Percentiles rank a stretch among this genome's conserved stretches.
phyloP scores from a whole-genome alignment of 2,329 filamentous ascomycete genomes.

The Rachicladosporium sp. region DNA sequence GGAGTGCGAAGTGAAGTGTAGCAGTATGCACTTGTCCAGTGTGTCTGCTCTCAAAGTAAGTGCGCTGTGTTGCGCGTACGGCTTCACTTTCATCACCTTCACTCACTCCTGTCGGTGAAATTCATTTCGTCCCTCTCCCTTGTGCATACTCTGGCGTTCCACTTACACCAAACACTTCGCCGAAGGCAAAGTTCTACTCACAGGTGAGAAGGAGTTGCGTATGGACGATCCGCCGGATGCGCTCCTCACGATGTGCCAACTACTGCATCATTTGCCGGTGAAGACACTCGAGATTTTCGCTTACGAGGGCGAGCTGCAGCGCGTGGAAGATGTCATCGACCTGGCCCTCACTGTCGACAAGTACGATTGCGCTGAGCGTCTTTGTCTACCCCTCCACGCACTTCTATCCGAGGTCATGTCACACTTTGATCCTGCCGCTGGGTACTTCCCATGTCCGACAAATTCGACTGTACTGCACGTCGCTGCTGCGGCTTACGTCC shows the following conservation, averaged over 20 bases:
- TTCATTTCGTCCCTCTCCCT: too few relatives aligned
- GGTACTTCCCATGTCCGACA: too few relatives aligned
- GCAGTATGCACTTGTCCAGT: too few relatives aligned
- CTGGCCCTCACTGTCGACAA: constrained; percentile 9
- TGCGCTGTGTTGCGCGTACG: too few relatives aligned
- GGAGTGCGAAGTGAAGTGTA: not conserved
- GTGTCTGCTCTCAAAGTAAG: too few relatives aligned
- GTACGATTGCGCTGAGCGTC: constrained; percentile 6
- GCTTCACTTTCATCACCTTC: too few relatives aligned
- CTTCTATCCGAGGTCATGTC: not conserved
- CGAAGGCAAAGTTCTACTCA: constrained; percentile 5
- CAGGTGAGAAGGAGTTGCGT: constrained; percentile 4
- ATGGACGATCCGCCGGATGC: constrained; percentile 6
- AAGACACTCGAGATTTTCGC: not conserved
- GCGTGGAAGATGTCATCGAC: not conserved
- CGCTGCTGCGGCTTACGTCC: constrained; percentile 5
- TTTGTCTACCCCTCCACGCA: not conserved
- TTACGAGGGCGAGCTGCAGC: too few relatives aligned
- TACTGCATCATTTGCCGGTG: constrained; percentile 7
- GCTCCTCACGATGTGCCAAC: constrained; percentile 4
- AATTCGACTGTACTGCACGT: too few relatives aligned
- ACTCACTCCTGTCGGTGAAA: too few relatives aligned
- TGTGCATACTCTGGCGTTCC: too few relatives aligned
- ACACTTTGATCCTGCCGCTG: not conserved
- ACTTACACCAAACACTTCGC: constrained; percentile 1